Base-by-base conservation (phyloP, 768 basidiomycete species). In the Xerocomellus amylosporus region DNA sequence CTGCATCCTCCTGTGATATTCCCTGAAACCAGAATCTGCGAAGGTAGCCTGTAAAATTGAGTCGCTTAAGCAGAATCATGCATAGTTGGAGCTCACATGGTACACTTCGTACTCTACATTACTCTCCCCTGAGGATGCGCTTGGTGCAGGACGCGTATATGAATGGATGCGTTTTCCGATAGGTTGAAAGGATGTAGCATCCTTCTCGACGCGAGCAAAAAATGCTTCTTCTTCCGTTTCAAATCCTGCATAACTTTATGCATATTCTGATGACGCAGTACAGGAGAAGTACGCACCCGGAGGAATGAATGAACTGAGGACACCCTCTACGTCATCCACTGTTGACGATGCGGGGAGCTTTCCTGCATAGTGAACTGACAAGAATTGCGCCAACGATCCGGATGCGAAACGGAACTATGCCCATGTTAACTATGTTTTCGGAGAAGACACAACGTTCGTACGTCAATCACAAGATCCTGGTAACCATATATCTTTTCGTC, bases 401-500 rank as follows among this genome's bases (percentile, higher is more conserved):
- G 95, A 97, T 2, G 96, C 80, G 71, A 97, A 87, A 53, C 83
- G 80, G 47, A 95, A 74, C 93, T 97, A 40, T 37, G 42, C 4
- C 6, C 43, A 41, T 49, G 46, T 62, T 26, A 62, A 48, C 37
- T 13, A 40, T 5, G 10, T 22, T 33, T 31, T 47, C 8, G 39
- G 33, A 49, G 24, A 17, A 28, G 34, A 47, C n/a, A 13, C 14
- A 42, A 36, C 17, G 14, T 44, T 72, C 85, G 58, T 66, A 97
- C 94, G 67, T 96, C 84, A 62, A 98, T 87, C 26, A 79, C 69
- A 33, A 99, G 78, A 64, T 87, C 87, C 57, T 84, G 80, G 73
- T 97, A 98, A 2, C 96, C 96, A 68, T 96, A 98, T 52, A 98
- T 87, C 74, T 87, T 94, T 74, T 99, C 94, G 49, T 96, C 90